A percentile compares a stretch with the other conserved stretches of the same genome.
Conservation (phyloP, 495 filamentous ascomycete species). For the Parachaetomium inaequale region DNA sequence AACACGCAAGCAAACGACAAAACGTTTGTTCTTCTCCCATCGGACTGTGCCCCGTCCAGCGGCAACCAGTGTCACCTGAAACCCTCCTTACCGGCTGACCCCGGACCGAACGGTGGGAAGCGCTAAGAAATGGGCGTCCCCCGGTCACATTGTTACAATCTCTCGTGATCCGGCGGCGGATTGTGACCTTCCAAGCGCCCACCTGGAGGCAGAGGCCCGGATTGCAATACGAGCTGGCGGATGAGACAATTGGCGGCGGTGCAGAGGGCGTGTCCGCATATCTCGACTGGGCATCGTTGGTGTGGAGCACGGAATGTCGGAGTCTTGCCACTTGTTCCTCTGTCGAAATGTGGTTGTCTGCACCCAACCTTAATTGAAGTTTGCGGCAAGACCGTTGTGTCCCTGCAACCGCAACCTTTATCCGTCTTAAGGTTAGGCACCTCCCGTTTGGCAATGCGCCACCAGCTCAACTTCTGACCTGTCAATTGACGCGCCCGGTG, state of each 20-base stretch:
- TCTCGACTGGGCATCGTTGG: not conserved
- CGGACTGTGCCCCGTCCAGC: not conserved
- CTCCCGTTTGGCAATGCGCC: not conserved
- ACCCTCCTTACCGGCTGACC: not conserved
- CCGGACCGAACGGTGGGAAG: not conserved
- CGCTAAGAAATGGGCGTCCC: not conserved
- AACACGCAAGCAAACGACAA: not conserved
- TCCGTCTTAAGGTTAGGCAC: too few relatives aligned
- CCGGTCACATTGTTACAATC: not conserved
- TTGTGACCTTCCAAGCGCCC: slow-evolving; percentile 1
- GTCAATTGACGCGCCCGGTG: too few relatives aligned
- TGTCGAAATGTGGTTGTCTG: not conserved
- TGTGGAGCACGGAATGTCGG: not conserved
- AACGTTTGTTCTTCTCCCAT: not conserved
- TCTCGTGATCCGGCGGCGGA: not conserved
- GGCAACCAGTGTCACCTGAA: slow-evolving; percentile 5
- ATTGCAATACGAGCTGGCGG: not conserved
- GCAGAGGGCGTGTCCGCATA: not conserved
- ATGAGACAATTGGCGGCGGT: slow-evolving; percentile 2
- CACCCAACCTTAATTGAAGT: not conserved
- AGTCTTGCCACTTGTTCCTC: not conserved
- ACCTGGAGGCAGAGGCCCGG: not conserved
- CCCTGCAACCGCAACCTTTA: not conserved
- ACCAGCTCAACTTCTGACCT: not conserved
- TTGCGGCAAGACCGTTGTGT: not conserved